Conservation (phyloP, 2,329 filamentous ascomycete genomes). For the Dryadomyces quercus-mongolicae region DNA sequence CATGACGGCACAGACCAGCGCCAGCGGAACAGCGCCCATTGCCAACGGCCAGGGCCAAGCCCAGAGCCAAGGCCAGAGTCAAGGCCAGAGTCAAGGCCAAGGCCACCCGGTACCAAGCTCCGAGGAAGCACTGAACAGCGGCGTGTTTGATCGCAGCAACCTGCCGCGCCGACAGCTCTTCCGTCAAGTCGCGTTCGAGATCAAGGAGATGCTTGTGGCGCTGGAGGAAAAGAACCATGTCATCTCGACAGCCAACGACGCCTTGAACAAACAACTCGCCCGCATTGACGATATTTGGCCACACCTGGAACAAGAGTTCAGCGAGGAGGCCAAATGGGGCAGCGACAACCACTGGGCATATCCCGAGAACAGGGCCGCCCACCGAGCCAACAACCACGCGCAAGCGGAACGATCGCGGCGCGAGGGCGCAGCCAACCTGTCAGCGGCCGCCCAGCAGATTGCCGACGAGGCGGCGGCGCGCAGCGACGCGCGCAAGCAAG, state of each 20-base stretch:
- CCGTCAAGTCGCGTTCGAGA: conserved; percentile 62
- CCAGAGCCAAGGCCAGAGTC: background rate
- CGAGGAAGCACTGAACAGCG: conserved; percentile 1
- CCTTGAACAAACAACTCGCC: conserved; percentile 69
- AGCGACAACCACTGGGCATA: conserved; percentile 94
- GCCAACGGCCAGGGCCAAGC: conserved; percentile 19
- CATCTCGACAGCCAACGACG: conserved; percentile 82
- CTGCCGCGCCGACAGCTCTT: conserved; percentile 62
- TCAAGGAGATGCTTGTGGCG: conserved; percentile 76
- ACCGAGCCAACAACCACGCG: conserved; percentile 40
- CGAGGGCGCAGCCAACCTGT: conserved; percentile 67
- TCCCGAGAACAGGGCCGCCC: conserved; percentile 60
- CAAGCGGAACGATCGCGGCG: conserved; percentile 63
- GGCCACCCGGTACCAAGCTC: background rate
- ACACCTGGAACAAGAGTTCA: conserved; percentile 78
- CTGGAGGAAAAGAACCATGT: conserved; percentile 98
- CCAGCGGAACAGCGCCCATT: conserved; percentile 18
- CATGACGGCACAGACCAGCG: conserved; percentile 38
- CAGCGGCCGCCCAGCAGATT: conserved; percentile 62
- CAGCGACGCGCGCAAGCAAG: conserved; percentile 76
- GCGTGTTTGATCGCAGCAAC: conserved; percentile 43
- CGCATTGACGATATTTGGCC: conserved; percentile 83
- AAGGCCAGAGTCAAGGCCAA: background rate
- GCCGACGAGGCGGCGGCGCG: conserved; percentile 75
- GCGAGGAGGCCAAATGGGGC: conserved; percentile 86